Conservation (phyloP, 2,329 filamentous ascomycete species). For the Elsinoe perseae region DNA sequence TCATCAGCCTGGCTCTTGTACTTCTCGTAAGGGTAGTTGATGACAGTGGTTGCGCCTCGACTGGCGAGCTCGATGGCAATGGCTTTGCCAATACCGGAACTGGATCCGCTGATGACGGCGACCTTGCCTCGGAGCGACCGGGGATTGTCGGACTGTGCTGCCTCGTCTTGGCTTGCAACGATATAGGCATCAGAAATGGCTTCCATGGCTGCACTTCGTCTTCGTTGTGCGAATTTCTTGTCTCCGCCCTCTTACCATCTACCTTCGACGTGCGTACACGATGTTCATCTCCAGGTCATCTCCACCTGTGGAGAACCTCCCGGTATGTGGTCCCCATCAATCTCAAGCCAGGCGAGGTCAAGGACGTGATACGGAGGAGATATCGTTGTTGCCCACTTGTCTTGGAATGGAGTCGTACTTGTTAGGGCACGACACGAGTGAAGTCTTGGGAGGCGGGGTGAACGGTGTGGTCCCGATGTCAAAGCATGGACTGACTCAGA, state of each 20-base stretch:
- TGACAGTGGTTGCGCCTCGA: slow-evolving; percentile 41
- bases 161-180: slow-evolving; percentile 2
- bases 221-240: not conserved
- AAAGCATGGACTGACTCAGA: not conserved
- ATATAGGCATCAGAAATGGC: not conserved
- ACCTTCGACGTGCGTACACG: not conserved
- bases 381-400: not conserved
- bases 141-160: not conserved
- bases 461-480: slow-evolving; percentile 8
- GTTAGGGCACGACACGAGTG: not conserved
- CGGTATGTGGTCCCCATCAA: not conserved
- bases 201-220: slow-evolving; percentile 3
- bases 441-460: not conserved
- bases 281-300: not conserved
- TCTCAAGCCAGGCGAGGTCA: not conserved
- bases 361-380: not conserved
- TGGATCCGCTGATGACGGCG: slow-evolving; percentile 28
- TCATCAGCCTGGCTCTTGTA: slow-evolving; percentile 27
- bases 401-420: not conserved
- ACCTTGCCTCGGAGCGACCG: slow-evolving; percentile 18
- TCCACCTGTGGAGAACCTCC: not conserved
- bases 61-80: slow-evolving; percentile 39
- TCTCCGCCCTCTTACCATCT: not conserved
- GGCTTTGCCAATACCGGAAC: slow-evolving; percentile 40
- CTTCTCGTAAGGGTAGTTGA: slow-evolving; percentile 41